Evolutionary conservation across 768 basidiomycete species (phyloP).

Genomic region (Auricularia cornea): DNA sequence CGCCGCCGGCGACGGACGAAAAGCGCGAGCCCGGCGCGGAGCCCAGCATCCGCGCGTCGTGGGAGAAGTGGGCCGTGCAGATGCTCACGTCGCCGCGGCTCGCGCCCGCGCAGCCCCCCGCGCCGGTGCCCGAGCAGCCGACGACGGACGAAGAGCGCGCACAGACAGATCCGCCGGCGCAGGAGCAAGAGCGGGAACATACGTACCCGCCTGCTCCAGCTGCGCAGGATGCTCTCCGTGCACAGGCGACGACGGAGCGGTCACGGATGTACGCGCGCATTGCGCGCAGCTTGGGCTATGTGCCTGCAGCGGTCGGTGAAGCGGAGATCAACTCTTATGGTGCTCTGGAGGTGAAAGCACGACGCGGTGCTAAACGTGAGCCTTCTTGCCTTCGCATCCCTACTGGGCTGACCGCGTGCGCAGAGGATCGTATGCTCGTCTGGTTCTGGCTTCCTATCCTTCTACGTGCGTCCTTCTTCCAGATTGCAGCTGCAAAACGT

Average conservation of each 20-base stretch:
- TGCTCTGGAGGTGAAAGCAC: conserved; percentile 16
- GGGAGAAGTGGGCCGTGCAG: conserved; percentile 66
- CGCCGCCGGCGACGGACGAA: conserved; percentile 41
- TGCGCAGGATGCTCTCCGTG: neutral
- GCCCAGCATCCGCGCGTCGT: conserved; percentile 36
- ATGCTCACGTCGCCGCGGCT: conserved; percentile 28
- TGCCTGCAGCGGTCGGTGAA: neutral
- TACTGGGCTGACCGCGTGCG: conserved; percentile 1
- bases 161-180: neutral
- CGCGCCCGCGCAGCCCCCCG: neutral
- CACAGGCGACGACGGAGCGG: neutral
- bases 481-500: neutral
- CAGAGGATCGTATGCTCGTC: conserved; percentile 79
- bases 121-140: conserved; percentile 3
- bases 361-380: conserved; percentile 57
- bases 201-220: neutral
- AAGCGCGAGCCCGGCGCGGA: conserved; percentile 12
- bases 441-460: conserved; percentile 84
- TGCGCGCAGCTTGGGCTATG: neutral
- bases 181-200: neutral
- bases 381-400: conserved; percentile 7
- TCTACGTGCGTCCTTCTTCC: conserved; percentile 44
- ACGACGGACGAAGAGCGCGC: neutral
- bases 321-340: conserved; percentile 1
- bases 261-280: neutral